phyloP scores from a whole-genome alignment of 306 rosid species.

The Ochetophila trinervis region DNA sequence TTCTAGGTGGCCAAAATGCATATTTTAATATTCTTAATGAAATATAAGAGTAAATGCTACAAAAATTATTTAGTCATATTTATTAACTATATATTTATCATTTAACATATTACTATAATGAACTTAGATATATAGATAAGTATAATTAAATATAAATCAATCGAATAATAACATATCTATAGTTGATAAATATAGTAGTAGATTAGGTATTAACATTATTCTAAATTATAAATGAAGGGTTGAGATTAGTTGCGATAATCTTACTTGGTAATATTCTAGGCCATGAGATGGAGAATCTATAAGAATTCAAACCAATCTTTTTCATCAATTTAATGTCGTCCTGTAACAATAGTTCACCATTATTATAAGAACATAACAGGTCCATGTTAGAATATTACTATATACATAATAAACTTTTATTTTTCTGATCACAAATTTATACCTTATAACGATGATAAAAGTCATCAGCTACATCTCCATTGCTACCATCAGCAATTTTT shows the following conservation, averaged over 20 bases:
- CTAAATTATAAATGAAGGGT: neutral
- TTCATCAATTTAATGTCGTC: conserved; percentile 21
- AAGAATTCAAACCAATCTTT: conserved; percentile 21
- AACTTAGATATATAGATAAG: no score
- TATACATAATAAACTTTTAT: no score
- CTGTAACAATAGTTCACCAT: neutral
- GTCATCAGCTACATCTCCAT: conserved; percentile 22
- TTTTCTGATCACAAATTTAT: neutral
- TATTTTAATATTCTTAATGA: no score
- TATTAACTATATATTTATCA: no score
- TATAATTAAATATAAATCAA: no score
- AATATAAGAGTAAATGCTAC: no score
- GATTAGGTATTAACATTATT: no score
- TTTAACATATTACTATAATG: no score
- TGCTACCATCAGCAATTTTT: conserved; percentile 15
- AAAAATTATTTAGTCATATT: no score
- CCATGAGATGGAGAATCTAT: conserved; percentile 27
- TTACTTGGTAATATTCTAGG: conserved; percentile 39
- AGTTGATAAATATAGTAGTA: no score
- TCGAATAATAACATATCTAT: no score
- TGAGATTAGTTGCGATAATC: neutral
- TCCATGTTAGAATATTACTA: neutral
- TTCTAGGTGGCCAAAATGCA: no score
- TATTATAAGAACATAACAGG: neutral
- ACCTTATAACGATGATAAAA: conserved; percentile 29